These are phyloP conservation scores for Erythrobasidium hasegawianum DNA, from an alignment of 1,284 basidiomycete species.

Conservation along the genomic window DNA sequence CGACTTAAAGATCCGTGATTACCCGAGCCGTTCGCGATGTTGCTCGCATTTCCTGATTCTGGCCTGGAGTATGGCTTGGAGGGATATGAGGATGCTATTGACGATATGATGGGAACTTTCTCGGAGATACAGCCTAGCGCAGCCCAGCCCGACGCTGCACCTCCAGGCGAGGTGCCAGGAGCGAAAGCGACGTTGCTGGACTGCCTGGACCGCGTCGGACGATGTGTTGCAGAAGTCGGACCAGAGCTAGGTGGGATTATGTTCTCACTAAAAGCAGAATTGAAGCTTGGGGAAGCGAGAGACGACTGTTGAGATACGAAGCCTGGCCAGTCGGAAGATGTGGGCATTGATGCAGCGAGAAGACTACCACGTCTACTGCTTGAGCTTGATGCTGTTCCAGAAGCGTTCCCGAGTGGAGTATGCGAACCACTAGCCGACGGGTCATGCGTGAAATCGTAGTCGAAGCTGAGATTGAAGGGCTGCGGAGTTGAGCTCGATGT, in stretches of 20 bases:
- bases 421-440: conserved; percentile 1
- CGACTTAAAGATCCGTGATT: neutral
- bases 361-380: neutral
- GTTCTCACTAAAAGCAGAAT: too few species aligned
- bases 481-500: neutral
- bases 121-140: neutral
- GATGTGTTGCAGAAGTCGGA: neutral
- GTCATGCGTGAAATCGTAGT: conserved; percentile 17
- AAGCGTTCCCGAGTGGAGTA: neutral
- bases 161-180: neutral
- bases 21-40: neutral
- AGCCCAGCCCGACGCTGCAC: neutral
- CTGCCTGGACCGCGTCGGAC: neutral
- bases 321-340: neutral
- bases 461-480: neutral
- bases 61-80: neutral
- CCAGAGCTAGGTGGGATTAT: neutral
- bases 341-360: conserved; percentile 5
- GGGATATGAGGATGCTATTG: neutral
- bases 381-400: neutral
- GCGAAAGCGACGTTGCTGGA: neutral
- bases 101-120: neutral
- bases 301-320: too few species aligned
- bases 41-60: neutral
- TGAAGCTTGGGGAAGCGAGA: too few species aligned